phyloP scores from a whole-genome alignment of 345 rosid genomes.

The Eucalyptus lansdowneana region DNA sequence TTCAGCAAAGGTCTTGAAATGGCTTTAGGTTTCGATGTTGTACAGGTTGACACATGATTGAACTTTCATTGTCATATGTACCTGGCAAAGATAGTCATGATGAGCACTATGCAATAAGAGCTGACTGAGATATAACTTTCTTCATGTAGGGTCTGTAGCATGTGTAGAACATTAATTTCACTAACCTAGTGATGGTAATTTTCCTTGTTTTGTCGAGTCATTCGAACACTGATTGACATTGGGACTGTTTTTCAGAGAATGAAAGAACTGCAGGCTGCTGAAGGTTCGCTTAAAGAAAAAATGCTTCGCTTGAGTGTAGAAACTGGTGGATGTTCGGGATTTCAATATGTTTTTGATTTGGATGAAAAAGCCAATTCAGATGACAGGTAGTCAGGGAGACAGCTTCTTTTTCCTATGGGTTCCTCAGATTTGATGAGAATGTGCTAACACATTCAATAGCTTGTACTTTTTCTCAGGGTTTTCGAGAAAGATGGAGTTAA shows the following conservation, averaged over 20 bases:
- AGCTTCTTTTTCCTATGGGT: not conserved
- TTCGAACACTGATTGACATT: not conserved
- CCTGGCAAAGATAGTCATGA: not conserved
- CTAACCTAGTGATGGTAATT: not conserved
- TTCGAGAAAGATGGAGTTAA: slow-evolving; percentile 69
- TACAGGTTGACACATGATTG: not conserved
- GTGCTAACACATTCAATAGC: not conserved
- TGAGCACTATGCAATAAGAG: not conserved
- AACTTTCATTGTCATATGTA: not conserved
- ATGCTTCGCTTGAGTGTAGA: slow-evolving; percentile 84
- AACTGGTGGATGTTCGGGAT: slow-evolving; percentile 96
- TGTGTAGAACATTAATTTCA: not conserved
- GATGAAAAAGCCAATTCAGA: slow-evolving; percentile 48
- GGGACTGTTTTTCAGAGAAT: slow-evolving; percentile 43
- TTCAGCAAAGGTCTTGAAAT: not conserved
- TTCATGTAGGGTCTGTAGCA: not conserved
- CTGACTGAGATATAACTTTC: not conserved
- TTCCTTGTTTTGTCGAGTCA: not conserved
- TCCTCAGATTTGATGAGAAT: not conserved
- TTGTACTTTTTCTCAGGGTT: slow-evolving; percentile 23
- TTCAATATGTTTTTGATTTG: slow-evolving; percentile 81
- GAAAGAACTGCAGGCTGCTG: slow-evolving; percentile 68
- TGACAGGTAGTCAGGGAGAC: slow-evolving; percentile 42
- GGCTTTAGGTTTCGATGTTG: not conserved
- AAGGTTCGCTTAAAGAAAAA: slow-evolving; percentile 24